phyloP scores from a whole-genome alignment of 768 basidiomycete species.

The Mycena olivaceomarginata region DNA sequence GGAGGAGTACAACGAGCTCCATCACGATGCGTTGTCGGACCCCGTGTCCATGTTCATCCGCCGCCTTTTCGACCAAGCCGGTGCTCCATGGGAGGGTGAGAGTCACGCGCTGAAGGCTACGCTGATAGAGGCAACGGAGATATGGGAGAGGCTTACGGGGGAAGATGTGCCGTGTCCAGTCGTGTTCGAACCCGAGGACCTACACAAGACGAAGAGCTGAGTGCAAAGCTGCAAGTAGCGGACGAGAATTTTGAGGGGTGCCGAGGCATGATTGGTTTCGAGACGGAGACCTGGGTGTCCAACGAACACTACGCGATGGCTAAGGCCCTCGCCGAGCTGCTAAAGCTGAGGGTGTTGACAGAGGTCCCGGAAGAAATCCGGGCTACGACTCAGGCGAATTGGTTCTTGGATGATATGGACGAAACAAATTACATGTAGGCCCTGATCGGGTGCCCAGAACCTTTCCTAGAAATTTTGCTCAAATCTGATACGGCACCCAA shows the following conservation, averaged over 20 bases:
- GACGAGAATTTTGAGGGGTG: constrained; percentile 54
- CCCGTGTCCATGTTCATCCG: constrained; percentile 56
- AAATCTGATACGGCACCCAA: too few relatives aligned
- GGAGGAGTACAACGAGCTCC: constrained; percentile 64
- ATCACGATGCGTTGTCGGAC: constrained; percentile 61
- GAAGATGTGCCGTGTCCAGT: constrained; percentile 64
- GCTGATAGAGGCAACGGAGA: constrained; percentile 65
- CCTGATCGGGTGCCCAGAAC: too few relatives aligned
- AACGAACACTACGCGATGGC: too few relatives aligned
- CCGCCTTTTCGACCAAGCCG: constrained; percentile 66
- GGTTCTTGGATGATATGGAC: too few relatives aligned
- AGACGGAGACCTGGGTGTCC: constrained; percentile 59
- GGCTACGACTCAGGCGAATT: too few relatives aligned
- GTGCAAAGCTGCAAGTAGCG: constrained; percentile 51
- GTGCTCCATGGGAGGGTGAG: constrained; percentile 72
- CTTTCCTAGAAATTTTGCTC: too few relatives aligned
- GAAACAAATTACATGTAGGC: too few relatives aligned
- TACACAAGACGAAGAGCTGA: constrained; percentile 62
- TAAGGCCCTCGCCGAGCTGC: too few relatives aligned
- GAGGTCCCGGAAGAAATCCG: too few relatives aligned
- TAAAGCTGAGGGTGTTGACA: too few relatives aligned
- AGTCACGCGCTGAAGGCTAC: constrained; percentile 65
- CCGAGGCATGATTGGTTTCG: constrained; percentile 54
- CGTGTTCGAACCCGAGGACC: constrained; percentile 66
- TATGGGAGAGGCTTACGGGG: constrained; percentile 63